Base-by-base conservation (phyloP, 805 yeast genomes). In the Teunomyces gatunensis region DNA sequence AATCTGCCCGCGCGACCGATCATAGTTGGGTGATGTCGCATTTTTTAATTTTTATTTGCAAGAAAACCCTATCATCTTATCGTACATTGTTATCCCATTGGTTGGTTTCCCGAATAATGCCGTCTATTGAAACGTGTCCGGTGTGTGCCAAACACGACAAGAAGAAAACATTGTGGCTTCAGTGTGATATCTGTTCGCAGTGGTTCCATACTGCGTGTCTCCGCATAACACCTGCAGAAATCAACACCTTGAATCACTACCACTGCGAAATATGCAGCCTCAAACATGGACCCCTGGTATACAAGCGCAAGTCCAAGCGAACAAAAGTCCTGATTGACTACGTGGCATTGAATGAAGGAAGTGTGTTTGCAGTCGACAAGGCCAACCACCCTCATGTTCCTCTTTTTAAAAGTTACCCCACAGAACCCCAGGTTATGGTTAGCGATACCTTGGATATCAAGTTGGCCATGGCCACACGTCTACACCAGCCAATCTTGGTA, bases 341-440 rank as follows among this genome's bases (percentile, higher is more conserved):
- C 58, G 83, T 80, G 7, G 94, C 96, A 0, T 69, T 89, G 55
- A 80, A 89, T 60, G 85, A 83, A 47, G 96, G 96, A 4, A 85
- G 82, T 61, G 71, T 59, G 47, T 74, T 67, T 49, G 75, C 79
- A 3, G 67, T 77, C 4, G 71, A 74, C 62, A 63, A 70, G 50
- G 71, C 76, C 35, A 61, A 68, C 28, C 80, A 80, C 55, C 76
- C 79, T 7, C 96, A 87, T 58, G 68, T 79, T 61, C 44, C 65
- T 42, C 45, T 52, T 43, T 56, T 75, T 64, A 51, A 56, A 33
- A 39, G 48, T 40, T 59, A 74, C 27, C 64, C 66, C 34, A 45
- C 29, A 32, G 54, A 28, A 47, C 34, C 50, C 13, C 7, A 30
- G 7, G 61, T 69, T 1, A 67, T 67, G 35, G 53, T 65, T 1